Evolutionary conservation across 495 filamentous ascomycete species (phyloP), one percentile per base, ranked within the genome.

Genomic region (Halenospora varia): DNA sequence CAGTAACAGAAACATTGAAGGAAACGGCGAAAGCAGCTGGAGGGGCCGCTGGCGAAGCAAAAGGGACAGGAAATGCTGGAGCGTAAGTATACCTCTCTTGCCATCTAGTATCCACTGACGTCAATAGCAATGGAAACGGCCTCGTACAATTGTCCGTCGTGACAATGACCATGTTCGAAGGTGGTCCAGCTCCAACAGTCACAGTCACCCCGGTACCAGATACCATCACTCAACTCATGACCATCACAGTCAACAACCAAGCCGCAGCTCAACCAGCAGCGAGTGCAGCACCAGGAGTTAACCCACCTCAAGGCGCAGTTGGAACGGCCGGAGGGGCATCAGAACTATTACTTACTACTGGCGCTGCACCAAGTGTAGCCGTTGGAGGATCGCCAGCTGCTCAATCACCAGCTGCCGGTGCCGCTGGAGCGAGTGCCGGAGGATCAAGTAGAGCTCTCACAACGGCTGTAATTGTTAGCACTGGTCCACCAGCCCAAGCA

Each of bases 151-250:
- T 73, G 3, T 71, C 72, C 2, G 69, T 74, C 56, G 22, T 74
- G 10, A 75, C 72, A 19, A 69, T 62, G n/a, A 74, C 71, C 15
- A 61, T 72, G 24, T 70, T 67, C 53, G 66, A 42, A 6, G 67
- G 66, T 22, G 73, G 71, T 48, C 17, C 51, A 19, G 61, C 63
- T 24, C 63, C 67, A 9, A 75, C 74, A 10, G 65, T 72, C 26
- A 77, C 74, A 45, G 65, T 74, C 57, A 76, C 73, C 2, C 72
- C 71, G 1, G 61, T 72, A 18, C 69, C 71, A 13, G 66, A 66
- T 9, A 76, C 73, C n/a, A 56, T 75, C 17, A 76, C 75, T 23
- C 66, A 69, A 60, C 13, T 25, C 18, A 44, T 60, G 22, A 59
- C 58, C 2, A 45, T 62, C 26, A 67, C 65, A 13, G 41, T 60